Evolutionary conservation across 768 basidiomycete genomes (phyloP), one percentile per base, ranked within the genome.

Genomic region (Omphalotus guepiniiformis): DNA sequence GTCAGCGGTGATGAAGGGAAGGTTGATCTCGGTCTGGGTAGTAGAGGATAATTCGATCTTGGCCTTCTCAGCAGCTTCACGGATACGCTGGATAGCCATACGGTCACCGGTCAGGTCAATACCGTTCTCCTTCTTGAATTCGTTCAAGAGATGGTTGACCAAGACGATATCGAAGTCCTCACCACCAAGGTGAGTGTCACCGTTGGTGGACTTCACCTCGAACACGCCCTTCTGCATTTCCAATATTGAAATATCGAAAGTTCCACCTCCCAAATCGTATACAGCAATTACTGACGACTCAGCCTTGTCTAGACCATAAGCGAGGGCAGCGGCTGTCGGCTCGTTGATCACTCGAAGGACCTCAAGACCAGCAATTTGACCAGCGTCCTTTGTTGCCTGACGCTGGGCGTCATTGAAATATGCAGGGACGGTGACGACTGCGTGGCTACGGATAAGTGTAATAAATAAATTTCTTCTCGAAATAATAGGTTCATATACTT

Each of bases 201-300:
- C 96, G 63, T 97, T 97, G 47, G 96, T 99, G 1, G 96, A 97
- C 75, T 98, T 99, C 64, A 99, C 96, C 69, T 98, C 96, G 67
- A 98, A 99, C 8, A 99, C 94, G 58, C 95, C 96, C 69, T 96
- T 94, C 69, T 97, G 93, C 93, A 98, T 98, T 72, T 97, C 94
- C 47, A 99, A 76, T 56, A 99, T 94, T 23, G 96, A 99, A 61
- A 99, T 93, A 92, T 98, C 95, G 67, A 98, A 98, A 19, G 95
- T 97, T 48, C 95, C 95, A 58, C 95, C 95, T 57, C 95, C 95
- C 26, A 98, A 79, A 76, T 99, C 96, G 65, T 98, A 99, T 49
- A 99, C 96, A 35, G 96, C 96, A 57, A 99, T 93, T 63, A 96
- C 76, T 16, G 80, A 75, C 9, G 88, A 89, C 38, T 88, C 84